Evolutionary conservation across 257 asterid genomes (phyloP), one percentile per base, ranked within the genome.

Genomic region (Echium plantagineum): DNA sequence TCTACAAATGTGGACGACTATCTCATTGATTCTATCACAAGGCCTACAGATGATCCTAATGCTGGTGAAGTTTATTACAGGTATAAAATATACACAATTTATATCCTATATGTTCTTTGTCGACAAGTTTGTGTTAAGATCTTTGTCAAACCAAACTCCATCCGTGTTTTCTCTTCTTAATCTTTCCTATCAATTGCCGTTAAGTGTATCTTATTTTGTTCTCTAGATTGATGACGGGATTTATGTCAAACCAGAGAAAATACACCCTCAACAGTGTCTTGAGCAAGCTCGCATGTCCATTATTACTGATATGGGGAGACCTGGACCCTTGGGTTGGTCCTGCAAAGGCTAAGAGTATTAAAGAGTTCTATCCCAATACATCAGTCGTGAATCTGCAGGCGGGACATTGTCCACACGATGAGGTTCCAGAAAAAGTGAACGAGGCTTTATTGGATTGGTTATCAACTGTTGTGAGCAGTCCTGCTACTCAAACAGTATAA

Each of bases 321-420:
- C 71, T 87, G 12, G 96, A 88, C 68, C 98, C 95, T 5, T 88
- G 98, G 98, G 89, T 85, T 6, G 96, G 98, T 55, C 83, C 95
- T 3, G 86, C 93, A 18, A 91, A 91, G 66, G 98, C 96, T 54
- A 78, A 58, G n/a, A 74, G 85, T 22, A 91, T 88, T 63, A 82
- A 88, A 69, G 95, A 85, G 60, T 85, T 91, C 67, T 91, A 87
- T 69, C 78, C 78, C 6, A 73, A 82, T 26, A 77, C 94, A 19
- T 74, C 84, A 0, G 62, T 90, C 28, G 90, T 90, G 24, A 83
- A 77, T 75, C 77, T 87, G 21, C 84, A 81, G 68, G 95, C 98
- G 3, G 98, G 98, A 9, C 98, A 91, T 80, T 87, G 96, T 61
- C 98, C 96, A 0, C 96, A 90, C 32, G 96, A 90, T 35, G 96